A percentile compares a stretch with the other conserved stretches of the same genome.
These are phyloP conservation scores for Peniophora sp. DNA, from an alignment of 1,284 basidiomycete genomes.

Conservation along the genomic window DNA sequence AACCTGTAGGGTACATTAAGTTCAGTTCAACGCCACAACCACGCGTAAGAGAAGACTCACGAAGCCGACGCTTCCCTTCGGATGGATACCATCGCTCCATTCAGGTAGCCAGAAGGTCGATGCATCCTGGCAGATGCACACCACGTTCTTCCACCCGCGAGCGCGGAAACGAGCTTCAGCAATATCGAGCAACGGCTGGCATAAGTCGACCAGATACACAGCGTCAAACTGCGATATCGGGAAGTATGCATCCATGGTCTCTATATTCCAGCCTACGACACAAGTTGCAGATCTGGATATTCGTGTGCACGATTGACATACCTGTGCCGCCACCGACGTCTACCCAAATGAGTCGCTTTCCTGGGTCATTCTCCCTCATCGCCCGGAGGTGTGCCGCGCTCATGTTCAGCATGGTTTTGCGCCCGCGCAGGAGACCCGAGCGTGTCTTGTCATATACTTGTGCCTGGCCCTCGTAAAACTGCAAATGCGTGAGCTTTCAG, in stretches of 20 bases:
- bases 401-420: constrained; percentile 64
- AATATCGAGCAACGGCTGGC: constrained; percentile 68
- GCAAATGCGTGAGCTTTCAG: too few species aligned
- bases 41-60: neutral
- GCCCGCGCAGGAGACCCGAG: constrained; percentile 52
- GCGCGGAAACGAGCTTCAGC: constrained; percentile 62
- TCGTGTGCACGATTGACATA: constrained; percentile 16
- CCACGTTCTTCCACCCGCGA: constrained; percentile 71
- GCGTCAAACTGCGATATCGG: constrained; percentile 60
- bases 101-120: constrained; percentile 60
- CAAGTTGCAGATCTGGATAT: too few species aligned
- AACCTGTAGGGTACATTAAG: constrained; percentile 28
- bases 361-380: constrained; percentile 31
- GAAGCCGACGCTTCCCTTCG: constrained; percentile 42
- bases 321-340: constrained; percentile 82
- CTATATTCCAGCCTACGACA: constrained; percentile 65
- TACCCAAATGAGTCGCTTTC: constrained; percentile 64
- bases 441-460: constrained; percentile 66
- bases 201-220: constrained; percentile 73
- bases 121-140: constrained; percentile 73
- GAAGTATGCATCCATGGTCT: constrained; percentile 72
- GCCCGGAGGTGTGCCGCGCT: constrained; percentile 61
- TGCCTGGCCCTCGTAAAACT: constrained; percentile 67
- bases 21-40: constrained; percentile 1
- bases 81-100: constrained; percentile 43